Percentiles rank a stretch among this genome's conserved stretches.
These are phyloP conservation scores for Paramecium tetraurelia DNA, from an alignment of 73 alveolate species.

Conservation along the genomic window DNA sequence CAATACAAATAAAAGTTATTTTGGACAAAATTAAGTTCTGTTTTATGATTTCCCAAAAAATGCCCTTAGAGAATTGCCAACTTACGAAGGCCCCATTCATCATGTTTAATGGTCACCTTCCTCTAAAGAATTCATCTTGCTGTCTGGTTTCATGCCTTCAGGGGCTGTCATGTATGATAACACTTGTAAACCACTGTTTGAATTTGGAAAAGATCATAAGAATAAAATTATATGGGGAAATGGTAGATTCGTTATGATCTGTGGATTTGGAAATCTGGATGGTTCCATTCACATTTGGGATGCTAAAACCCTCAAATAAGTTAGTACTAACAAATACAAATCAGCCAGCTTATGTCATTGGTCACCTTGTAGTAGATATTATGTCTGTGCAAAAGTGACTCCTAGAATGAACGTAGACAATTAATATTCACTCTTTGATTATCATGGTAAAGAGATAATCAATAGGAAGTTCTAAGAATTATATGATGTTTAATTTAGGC, in stretches of 20 bases:
- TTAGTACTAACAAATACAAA: constrained; percentile 20
- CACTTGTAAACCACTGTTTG: background rate
- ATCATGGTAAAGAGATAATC: constrained; percentile 34
- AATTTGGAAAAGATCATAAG: constrained; percentile 47
- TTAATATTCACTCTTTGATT: constrained; percentile 32
- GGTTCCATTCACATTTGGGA: constrained; percentile 48
- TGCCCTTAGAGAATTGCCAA: constrained; percentile 8
- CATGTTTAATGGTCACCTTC: constrained; percentile 11
- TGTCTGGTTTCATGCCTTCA: constrained; percentile 48
- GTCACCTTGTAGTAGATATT: constrained; percentile 34
- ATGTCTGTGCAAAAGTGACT: constrained; percentile 30
- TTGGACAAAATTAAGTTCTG: constrained; percentile 3
- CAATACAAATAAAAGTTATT: constrained; percentile 26
- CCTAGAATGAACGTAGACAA: constrained; percentile 37
- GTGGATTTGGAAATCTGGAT: constrained; percentile 49
- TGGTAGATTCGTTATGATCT: constrained; percentile 4
- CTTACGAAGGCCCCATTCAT: constrained; percentile 46
- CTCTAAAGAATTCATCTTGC: background rate
- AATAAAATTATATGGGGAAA: constrained; percentile 19
- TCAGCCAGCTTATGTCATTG: constrained; percentile 25
- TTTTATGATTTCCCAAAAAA: background rate
- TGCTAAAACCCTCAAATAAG: background rate
- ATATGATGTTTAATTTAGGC: constrained; percentile 51
- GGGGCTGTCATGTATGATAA: constrained; percentile 52
- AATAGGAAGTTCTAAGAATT: constrained; percentile 7